A percentile compares a stretch with the other conserved stretches of the same genome.
Evolutionary conservation across 2,329 filamentous ascomycete species (phyloP).

Genomic region (Triangularia setosa): DNA sequence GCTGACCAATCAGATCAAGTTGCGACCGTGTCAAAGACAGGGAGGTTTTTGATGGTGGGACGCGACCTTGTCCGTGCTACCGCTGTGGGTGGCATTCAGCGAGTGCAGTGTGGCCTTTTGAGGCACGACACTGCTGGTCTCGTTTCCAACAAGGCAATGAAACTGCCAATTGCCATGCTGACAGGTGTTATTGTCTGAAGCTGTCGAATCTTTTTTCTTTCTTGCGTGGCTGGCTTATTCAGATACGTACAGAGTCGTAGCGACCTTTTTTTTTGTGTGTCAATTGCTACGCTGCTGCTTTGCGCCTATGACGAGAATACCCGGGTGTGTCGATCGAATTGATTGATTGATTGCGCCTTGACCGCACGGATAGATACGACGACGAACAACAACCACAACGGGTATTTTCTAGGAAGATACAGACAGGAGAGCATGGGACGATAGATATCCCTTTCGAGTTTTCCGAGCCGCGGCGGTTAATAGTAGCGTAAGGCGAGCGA

Average conservation of each 20-base stretch:
- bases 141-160: conserved; percentile 1
- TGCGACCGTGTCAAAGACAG: conserved; percentile 20
- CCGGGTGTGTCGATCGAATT: background rate
- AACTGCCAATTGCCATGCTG: background rate
- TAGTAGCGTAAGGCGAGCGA: background rate
- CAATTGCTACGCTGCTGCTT: background rate
- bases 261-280: background rate
- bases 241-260: background rate
- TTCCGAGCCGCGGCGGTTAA: background rate
- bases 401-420: background rate
- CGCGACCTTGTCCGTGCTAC: background rate
- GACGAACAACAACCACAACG: background rate
- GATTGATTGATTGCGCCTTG: background rate
- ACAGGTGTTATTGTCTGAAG: background rate
- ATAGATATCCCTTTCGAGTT: background rate
- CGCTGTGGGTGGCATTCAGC: background rate
- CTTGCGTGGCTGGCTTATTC: background rate
- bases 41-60: background rate
- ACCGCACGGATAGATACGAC: background rate
- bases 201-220: background rate
- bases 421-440: background rate
- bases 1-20: conserved; percentile 17
- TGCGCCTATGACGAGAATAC: background rate
- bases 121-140: background rate
- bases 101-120: background rate